These are phyloP conservation scores for Yamadazyma conglobata DNA, from an alignment of 1,139 yeast genomes.

Conservation along the genomic window DNA sequence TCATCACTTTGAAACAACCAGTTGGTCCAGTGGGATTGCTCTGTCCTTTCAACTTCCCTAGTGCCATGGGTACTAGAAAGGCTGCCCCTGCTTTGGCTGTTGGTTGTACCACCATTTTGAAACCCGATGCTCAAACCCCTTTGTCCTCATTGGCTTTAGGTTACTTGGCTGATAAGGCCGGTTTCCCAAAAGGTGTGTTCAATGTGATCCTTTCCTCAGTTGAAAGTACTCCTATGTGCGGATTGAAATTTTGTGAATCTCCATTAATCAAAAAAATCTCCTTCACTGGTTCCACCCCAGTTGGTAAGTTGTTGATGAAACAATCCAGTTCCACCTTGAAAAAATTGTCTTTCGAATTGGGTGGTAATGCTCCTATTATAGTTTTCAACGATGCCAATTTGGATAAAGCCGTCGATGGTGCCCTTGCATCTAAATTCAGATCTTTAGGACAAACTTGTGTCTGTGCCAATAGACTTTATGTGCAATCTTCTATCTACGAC, in stretches of 20 bases:
- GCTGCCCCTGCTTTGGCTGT: constrained; percentile 50
- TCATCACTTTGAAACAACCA: constrained; percentile 43
- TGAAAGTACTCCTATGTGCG: constrained; percentile 33
- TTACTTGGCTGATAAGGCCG: constrained; percentile 42
- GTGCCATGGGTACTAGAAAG: constrained; percentile 48
- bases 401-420: constrained; percentile 46
- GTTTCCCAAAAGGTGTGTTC: constrained; percentile 43
- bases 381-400: constrained; percentile 48
- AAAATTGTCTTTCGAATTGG: constrained; percentile 50
- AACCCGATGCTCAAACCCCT: constrained; percentile 47
- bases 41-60: constrained; percentile 49
- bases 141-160: constrained; percentile 43
- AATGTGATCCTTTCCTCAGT: constrained; percentile 38
- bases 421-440: constrained; percentile 56
- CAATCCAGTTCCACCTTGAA: constrained; percentile 45
- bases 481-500: constrained; percentile 68
- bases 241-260: constrained; percentile 34
- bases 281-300: constrained; percentile 58
- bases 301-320: constrained; percentile 50
- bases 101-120: constrained; percentile 45
- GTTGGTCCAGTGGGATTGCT: constrained; percentile 48
- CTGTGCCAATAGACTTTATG: constrained; percentile 79
- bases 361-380: constrained; percentile 52
- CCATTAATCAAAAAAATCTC: constrained; percentile 46
- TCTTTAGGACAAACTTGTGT: constrained; percentile 90